phyloP scores from a whole-genome alignment of 2,329 filamentous ascomycete genomes.

The Colletotrichum godetiae region DNA sequence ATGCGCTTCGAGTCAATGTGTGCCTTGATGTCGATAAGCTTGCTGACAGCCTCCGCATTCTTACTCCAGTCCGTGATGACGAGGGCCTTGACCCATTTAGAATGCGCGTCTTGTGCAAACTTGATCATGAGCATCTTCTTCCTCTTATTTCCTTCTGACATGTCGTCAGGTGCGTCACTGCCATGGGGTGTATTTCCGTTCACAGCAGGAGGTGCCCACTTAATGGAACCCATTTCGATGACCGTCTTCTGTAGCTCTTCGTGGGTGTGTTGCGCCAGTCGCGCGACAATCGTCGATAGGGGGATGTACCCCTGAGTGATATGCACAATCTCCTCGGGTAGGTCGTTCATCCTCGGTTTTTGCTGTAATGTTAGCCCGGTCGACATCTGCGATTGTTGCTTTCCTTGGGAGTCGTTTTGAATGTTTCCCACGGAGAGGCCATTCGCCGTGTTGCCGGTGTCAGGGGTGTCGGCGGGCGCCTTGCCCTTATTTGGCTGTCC shows the following conservation, averaged over 20 bases:
- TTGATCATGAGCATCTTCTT: conserved; percentile 83
- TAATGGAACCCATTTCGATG: conserved; percentile 75
- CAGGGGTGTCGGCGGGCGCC: conserved; percentile 37
- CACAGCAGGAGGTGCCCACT: conserved; percentile 60
- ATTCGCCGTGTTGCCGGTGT: conserved; percentile 39
- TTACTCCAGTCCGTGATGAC: conserved; percentile 93
- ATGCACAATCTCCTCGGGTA: conserved; percentile 74
- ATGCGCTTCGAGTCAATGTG: conserved; percentile 75
- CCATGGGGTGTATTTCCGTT: conserved; percentile 62
- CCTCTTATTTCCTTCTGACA: conserved; percentile 72
- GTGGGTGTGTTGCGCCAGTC: conserved; percentile 86
- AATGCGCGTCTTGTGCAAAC: conserved; percentile 83
- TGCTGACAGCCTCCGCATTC: conserved; percentile 81
- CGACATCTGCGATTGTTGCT: conserved; percentile 31
- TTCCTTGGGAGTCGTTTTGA: conserved; percentile 35
- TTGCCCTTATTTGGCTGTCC: conserved; percentile 48
- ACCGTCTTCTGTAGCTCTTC: conserved; percentile 80
- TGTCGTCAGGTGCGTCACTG: conserved; percentile 61
- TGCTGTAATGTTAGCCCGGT: conserved; percentile 29
- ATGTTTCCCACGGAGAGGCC: conserved; percentile 31
- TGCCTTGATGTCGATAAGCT: conserved; percentile 86
- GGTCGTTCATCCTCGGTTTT: conserved; percentile 60
- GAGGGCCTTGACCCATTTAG: conserved; percentile 91
- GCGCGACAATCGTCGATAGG: conserved; percentile 78
- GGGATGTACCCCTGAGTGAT: conserved; percentile 82